Base-by-base conservation (phyloP, 148 eudicot genomes). In the Rhododendron kiyosumense region DNA sequence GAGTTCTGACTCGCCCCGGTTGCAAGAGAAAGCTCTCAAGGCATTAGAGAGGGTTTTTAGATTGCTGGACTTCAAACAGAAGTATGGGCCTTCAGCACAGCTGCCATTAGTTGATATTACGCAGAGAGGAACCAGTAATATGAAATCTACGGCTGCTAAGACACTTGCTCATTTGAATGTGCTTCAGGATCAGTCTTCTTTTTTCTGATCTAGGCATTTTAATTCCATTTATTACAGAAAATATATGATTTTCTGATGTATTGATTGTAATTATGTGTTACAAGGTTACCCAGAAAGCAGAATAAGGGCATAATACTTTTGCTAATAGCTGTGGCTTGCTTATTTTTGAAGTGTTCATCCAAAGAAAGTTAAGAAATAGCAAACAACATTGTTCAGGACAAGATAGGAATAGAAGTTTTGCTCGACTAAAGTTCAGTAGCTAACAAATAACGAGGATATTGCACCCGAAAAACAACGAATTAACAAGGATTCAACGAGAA, bases 71-170 rank as follows among this genome's bases (percentile, higher is more conserved):
- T 86, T 51, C 45, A 86, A 88, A 71, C 45, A 38, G 10, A 86
- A 84, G 9, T 86, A 88, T 74, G 86, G 86, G 41, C 30, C 79
- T 14, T 86, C 88, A 14, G 90, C 86, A 5, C 86, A 88, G 82
- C 85, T 84, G 86, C 85, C 84, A 38, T 61, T 88, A 65, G 86
- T 86, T 74, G 90, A 88, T 13, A 86, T 88, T 18, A 88, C 88
- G 32, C 90, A 88, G 82, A 88, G 88, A 79, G 90, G 90, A 79
- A 88, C 76, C 1, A 83, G 82, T 43, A 24, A 41, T 57, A 57
- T 86, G 82, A 88, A 86, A 78, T 83, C 89, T n/a, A 36, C 85
- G 28, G 89, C 89, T 85, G 89, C 89, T 45, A 85, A 78, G 81
- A 84, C 87, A 13, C 63, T 88, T 17, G 81, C 90, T 71, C 90